phyloP scores from a whole-genome alignment of 225 moss, liverwort and hornwort genomes.

The Marchantia polymorpha region DNA sequence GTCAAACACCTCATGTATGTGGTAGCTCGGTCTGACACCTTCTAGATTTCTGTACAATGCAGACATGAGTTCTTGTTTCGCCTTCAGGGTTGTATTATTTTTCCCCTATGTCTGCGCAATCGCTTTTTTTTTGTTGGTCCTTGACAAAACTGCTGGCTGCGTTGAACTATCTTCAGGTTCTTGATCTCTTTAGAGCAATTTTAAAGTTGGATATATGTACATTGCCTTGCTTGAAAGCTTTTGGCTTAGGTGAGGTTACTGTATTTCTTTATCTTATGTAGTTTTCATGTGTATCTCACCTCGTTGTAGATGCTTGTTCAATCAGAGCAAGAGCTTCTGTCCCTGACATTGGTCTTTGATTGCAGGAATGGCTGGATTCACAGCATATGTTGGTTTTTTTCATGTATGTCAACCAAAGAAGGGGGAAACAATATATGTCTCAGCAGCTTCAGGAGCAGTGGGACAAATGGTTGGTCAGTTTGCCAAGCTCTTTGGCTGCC shows the following conservation, averaged over 20 bases:
- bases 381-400: slow-evolving; percentile 59
- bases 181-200: background rate
- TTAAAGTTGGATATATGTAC: too few species aligned
- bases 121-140: background rate
- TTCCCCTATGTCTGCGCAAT: background rate
- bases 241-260: background rate
- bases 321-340: background rate
- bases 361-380: slow-evolving; percentile 60
- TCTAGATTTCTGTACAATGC: background rate
- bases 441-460: slow-evolving; percentile 67
- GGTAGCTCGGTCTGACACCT: background rate
- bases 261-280: too few species aligned
- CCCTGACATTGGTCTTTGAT: background rate
- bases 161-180: background rate
- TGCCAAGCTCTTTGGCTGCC: slow-evolving; percentile 52
- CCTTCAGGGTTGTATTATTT: background rate
- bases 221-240: background rate
- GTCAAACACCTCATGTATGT: too few species aligned
- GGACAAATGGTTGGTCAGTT: slow-evolving; percentile 85
- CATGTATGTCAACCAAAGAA: slow-evolving; percentile 56
- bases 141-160: background rate
- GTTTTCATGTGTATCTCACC: too few species aligned
- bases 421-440: slow-evolving; percentile 68
- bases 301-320: background rate
- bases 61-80: background rate